These are phyloP conservation scores for Rhynchospora tenuis DNA, from an alignment of 176 grass and related monocot species.

Conservation along the genomic window DNA sequence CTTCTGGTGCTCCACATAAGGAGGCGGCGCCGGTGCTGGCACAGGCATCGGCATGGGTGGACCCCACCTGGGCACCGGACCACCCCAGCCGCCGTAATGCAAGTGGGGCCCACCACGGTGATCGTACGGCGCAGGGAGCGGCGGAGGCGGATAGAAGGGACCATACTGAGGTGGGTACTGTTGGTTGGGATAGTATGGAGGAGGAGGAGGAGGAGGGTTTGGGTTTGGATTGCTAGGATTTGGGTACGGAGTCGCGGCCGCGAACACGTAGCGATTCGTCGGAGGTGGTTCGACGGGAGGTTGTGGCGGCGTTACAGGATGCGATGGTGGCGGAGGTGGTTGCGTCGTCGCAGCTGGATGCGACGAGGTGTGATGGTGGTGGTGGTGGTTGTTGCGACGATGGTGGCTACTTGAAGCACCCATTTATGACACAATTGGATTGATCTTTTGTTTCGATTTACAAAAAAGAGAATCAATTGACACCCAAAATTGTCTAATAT, in stretches of 20 bases:
- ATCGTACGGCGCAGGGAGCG: slow-evolving; percentile 72
- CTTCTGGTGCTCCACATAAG: slow-evolving; percentile 93
- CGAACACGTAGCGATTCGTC: slow-evolving; percentile 83
- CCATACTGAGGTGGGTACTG: slow-evolving; percentile 59
- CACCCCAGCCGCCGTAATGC: slow-evolving; percentile 52
- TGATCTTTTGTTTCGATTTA: slow-evolving; percentile 12
- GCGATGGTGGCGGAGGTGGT: slow-evolving; percentile 28
- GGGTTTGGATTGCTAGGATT: slow-evolving; percentile 84
- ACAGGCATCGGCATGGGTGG: slow-evolving; percentile 37
- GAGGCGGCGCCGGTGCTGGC: slow-evolving; percentile 43
- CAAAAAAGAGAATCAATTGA: neutral
- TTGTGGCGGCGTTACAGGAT: slow-evolving; percentile 28
- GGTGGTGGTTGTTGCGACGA: slow-evolving; percentile 47
- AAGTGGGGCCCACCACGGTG: slow-evolving; percentile 52
- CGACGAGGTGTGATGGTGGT: slow-evolving; percentile 34
- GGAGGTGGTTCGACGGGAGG: slow-evolving; percentile 18
- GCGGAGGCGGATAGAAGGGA: slow-evolving; percentile 50
- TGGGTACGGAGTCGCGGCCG: slow-evolving; percentile 86
- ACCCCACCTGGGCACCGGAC: slow-evolving; percentile 34
- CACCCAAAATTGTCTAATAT: neutral
- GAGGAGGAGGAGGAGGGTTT: slow-evolving; percentile 75
- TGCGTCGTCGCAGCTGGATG: slow-evolving; percentile 29
- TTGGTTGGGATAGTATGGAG: slow-evolving; percentile 73
- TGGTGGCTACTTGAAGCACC: slow-evolving; percentile 58
- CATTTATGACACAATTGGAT: neutral